Evolutionary conservation across 1,284 basidiomycete species (phyloP).

Genomic region (Cutaneotrichosporon sp.): DNA sequence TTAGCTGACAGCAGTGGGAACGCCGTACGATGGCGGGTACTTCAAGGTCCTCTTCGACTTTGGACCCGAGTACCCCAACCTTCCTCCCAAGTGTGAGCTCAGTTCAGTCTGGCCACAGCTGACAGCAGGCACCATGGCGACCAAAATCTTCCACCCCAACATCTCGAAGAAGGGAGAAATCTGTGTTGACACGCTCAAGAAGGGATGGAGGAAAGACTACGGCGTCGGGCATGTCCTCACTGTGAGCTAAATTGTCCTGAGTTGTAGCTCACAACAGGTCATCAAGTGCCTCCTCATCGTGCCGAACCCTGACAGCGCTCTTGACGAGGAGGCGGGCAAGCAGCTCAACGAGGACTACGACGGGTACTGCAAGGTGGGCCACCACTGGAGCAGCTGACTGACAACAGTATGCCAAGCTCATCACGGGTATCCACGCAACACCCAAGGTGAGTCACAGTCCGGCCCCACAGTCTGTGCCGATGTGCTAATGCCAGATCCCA

Average conservation of each 20-base stretch:
- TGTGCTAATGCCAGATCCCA: constrained; percentile 15
- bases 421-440: constrained; percentile 36
- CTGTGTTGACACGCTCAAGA: constrained; percentile 95
- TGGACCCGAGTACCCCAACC: constrained; percentile 78
- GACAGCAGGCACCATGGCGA: constrained; percentile 73
- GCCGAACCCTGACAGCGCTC: constrained; percentile 90
- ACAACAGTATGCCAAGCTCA: constrained; percentile 28
- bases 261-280: constrained; percentile 53
- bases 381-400: neutral
- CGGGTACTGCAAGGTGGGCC: constrained; percentile 65
- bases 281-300: constrained; percentile 93
- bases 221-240: constrained; percentile 87
- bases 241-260: constrained; percentile 38
- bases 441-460: constrained; percentile 19
- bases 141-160: constrained; percentile 96
- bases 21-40: constrained; percentile 88
- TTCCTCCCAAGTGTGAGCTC: constrained; percentile 82
- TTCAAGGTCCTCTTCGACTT: constrained; percentile 84
- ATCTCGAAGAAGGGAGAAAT: constrained; percentile 87
- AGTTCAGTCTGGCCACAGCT: neutral
- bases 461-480: too few relatives aligned
- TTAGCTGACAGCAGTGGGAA: constrained; percentile 62
- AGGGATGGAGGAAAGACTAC: constrained; percentile 91
- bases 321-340: constrained; percentile 92
- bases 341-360: constrained; percentile 84